Base-by-base conservation (phyloP, 192 early-diverging fungal species). In the Pilobolus umbonatus region DNA sequence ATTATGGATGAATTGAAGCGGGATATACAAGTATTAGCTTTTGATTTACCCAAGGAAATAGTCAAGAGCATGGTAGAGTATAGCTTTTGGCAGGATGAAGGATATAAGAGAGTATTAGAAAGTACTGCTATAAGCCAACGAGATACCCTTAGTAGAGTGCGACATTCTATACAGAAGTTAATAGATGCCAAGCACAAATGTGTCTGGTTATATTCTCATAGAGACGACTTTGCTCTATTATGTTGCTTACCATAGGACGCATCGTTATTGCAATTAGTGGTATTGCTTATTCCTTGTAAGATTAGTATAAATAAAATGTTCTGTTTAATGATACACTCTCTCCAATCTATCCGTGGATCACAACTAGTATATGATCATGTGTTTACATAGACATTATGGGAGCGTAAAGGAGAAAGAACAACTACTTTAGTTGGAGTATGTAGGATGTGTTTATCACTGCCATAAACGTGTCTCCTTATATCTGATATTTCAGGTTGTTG, bases 191-290 rank as follows among this genome's bases (percentile, higher is more conserved):
- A 57, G 62, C 68, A 69, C 19, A 53, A 60, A 34, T 83, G 76
- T 61, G 75, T 90, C 7, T 90, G 88, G 88, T 63, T 90, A 15
- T 88, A 90, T 64, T 84, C 85, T 0, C 76, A 82, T 47, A 78
- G 79, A 45, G 84, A 82, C 68, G 83, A 90, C 35, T 77, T 69
- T 57, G 79, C 80, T 7, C 62, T 80, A 15, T 70, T 82, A 7
- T 90, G 85, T 55, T 72, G 78, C 4, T 53, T 62, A 6, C 22
- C 26, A 46, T 58, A 58, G 32, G 15, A 38, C 15, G 36, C n/a
- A n/a, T n/a, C n/a, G n/a, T n/a, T n/a, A n/a, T n/a, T n/a, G n/a
- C n/a, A n/a, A n/a, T n/a, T n/a, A n/a, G n/a, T n/a, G n/a, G n/a
- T n/a, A n/a, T n/a, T n/a, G n/a, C n/a, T n/a, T n/a, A n/a, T n/a